Conservation (phyloP, 768 basidiomycete genomes). For the Tubosaeta brunneosetosa region DNA sequence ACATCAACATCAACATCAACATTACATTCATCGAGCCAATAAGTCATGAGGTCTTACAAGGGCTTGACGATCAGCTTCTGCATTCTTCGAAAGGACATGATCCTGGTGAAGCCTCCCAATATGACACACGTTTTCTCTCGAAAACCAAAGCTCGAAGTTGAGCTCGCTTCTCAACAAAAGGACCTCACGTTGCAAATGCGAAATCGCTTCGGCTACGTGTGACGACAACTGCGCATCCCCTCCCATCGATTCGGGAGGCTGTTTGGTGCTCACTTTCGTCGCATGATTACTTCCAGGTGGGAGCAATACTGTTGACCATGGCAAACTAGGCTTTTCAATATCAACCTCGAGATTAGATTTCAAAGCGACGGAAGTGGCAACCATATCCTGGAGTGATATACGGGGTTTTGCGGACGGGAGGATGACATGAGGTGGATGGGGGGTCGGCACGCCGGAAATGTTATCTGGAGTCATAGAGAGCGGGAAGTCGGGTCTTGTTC, state of each 20-base stretch:
- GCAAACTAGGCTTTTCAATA: slow-evolving; percentile 45
- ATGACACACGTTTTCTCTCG: slow-evolving; percentile 75
- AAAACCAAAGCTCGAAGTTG: slow-evolving; percentile 81
- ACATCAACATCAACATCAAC: slow-evolving; percentile 12
- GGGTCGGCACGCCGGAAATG: slow-evolving; percentile 23
- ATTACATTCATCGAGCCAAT: neutral
- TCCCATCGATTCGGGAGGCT: slow-evolving; percentile 16
- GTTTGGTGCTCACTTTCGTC: slow-evolving; percentile 12
- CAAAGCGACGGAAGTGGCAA: slow-evolving; percentile 64
- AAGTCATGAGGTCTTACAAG: slow-evolving; percentile 46
- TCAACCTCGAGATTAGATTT: slow-evolving; percentile 68
- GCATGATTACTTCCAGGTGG: slow-evolving; percentile 29
- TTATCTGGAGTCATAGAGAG: slow-evolving; percentile 20
- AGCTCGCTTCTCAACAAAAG: slow-evolving; percentile 74
- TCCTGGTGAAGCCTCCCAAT: slow-evolving; percentile 78
- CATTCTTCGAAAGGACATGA: slow-evolving; percentile 63
- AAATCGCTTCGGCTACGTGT: slow-evolving; percentile 61
- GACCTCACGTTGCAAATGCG: slow-evolving; percentile 69
- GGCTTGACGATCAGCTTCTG: slow-evolving; percentile 78
- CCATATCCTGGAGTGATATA: slow-evolving; percentile 74
- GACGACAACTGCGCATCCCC: slow-evolving; percentile 31
- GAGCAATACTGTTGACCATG: slow-evolving; percentile 50
- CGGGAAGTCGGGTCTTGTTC: slow-evolving; percentile 2
- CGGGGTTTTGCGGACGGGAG: slow-evolving; percentile 28
- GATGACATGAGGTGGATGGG: slow-evolving; percentile 33